Evolutionary conservation across 345 rosid genomes (phyloP).

Genomic region (Cardamine resedifolia): DNA sequence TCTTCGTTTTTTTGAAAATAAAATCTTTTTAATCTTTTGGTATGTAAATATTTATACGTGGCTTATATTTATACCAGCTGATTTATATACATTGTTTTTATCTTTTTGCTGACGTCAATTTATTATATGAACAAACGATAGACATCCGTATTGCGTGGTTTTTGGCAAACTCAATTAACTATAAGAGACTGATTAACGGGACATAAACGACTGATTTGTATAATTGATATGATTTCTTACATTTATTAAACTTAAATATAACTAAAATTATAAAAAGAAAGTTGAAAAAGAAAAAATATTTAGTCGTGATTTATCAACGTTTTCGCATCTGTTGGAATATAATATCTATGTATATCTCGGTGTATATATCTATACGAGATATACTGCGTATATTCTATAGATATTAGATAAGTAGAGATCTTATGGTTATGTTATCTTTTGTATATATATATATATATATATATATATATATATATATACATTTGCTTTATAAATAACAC

Average conservation of each 20-base stretch:
- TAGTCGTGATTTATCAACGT: not conserved
- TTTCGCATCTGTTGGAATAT: too few relatives aligned
- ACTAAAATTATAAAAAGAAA: not conserved
- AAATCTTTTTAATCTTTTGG: not conserved
- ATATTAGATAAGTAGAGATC: too few relatives aligned
- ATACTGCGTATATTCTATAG: too few relatives aligned
- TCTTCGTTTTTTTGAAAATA: too few relatives aligned
- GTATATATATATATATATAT: too few relatives aligned
- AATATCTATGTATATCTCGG: too few relatives aligned
- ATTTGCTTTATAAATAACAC: too few relatives aligned
- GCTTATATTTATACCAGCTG: too few relatives aligned
- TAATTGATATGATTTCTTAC: not conserved
- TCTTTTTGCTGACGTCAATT: conserved; percentile 12
- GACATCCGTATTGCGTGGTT: not conserved
- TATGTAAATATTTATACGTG: conserved; percentile 14
- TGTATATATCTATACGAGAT: too few relatives aligned
- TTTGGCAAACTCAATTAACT: not conserved
- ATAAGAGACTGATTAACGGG: not conserved
- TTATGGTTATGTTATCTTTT: too few relatives aligned
- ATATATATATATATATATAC: too few relatives aligned
- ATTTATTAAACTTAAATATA: not conserved
- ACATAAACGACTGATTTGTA: not conserved
- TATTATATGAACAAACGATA: not conserved
- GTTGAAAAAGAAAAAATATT: not conserved
- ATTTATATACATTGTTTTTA: not conserved